phyloP scores from a whole-genome alignment of 176 grass and related monocot species.

The Aegilops tauschii region DNA sequence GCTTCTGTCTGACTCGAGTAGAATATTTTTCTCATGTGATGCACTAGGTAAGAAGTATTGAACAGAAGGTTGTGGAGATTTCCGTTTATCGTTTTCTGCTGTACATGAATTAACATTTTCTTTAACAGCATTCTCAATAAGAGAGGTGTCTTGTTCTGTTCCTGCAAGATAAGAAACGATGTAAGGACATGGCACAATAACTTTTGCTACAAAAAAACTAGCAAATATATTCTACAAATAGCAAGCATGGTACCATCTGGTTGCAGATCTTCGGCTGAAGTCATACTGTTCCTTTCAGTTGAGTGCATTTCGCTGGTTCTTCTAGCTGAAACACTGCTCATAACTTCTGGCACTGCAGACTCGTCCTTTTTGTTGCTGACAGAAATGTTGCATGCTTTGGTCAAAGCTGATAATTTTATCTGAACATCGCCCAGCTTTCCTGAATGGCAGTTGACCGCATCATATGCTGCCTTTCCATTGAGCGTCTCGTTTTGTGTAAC shows the following conservation, averaged over 20 bases:
- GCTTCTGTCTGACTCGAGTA: neutral
- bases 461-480: constrained; percentile 5
- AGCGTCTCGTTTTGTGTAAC: neutral
- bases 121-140: constrained; percentile 34
- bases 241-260: constrained; percentile 32
- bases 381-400: constrained; percentile 4
- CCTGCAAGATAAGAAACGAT: constrained; percentile 33
- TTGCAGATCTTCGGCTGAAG: constrained; percentile 1
- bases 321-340: constrained; percentile 20
- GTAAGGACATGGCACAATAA: constrained; percentile 10
- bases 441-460: constrained; percentile 21
- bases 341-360: constrained; percentile 3
- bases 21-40: constrained; percentile 25
- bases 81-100: neutral
- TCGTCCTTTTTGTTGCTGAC: constrained; percentile 8
- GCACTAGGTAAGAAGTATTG: constrained; percentile 21
- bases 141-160: constrained; percentile 28
- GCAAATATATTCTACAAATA: constrained; percentile 15
- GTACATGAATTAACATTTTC: constrained; percentile 32
- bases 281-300: constrained; percentile 26
- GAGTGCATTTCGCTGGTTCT: neutral
- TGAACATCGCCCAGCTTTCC: constrained; percentile 14
- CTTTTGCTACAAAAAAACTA: constrained; percentile 4
- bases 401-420: neutral
- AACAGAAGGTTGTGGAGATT: constrained; percentile 11